Base-by-base conservation (phyloP, 23 red algal species). In the Gracilaria domingensis region DNA sequence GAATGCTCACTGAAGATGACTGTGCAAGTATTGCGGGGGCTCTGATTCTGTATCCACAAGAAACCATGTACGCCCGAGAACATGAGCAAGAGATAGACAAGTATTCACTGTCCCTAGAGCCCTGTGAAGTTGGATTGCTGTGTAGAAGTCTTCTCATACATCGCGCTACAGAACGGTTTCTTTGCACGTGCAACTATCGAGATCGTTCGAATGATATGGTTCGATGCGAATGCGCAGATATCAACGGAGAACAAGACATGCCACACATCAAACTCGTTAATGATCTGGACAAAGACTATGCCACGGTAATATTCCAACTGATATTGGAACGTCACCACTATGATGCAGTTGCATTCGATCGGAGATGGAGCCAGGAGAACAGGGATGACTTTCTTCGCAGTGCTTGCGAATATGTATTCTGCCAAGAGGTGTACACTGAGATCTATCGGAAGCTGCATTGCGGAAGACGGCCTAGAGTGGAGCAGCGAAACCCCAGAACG, bases 231-330 rank as follows among this genome's bases (percentile, higher is more conserved):
- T 77, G 72, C 20, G 39, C 9, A 30, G 20, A 77, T 23, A 8
- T 12, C 45, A 45, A 20, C 14, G 23, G 4, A 0, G 40, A 77
- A 25, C 13, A 18, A 17, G 32, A 61, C n/a, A 49, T 45, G 49
- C 18, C 21, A 14, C 8, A 29, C 42, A 48, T 74, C 34, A 49
- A 87, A 34, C 67, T 87, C n/a, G 23, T 44, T n/a, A 57, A 74
- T 26, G 84, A 87, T 37, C 48, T 73, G 28, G 84, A 87, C 50
- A 87, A 87, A 37, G 84, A 77, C 20, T 87, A 87, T 33, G 84
- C 84, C 35, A 50, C 62, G 16, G 84, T 55, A 18, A 66, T 87
- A 7, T 74, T 73, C 54, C n/a, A 55, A 8, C 25, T 59, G n/a
- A 74, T 74, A 35, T 24, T 87, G 42, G 64, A 74, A 24, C 39